These are phyloP conservation scores for Phyllosticta capitalensis DNA, from an alignment of 2,329 filamentous ascomycete genomes.

Conservation along the genomic window DNA sequence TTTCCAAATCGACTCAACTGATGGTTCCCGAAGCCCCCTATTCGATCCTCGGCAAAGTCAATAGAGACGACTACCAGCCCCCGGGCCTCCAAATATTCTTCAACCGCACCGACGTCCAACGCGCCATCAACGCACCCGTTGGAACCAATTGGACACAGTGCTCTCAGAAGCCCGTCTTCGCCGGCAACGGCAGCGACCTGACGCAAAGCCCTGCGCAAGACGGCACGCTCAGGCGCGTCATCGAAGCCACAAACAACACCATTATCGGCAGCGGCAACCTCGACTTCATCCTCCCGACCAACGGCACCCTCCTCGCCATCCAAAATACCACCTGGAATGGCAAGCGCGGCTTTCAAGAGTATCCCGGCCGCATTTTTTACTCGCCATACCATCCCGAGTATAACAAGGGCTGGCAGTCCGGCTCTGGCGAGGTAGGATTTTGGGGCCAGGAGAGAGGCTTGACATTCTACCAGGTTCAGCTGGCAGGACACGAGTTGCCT, in stretches of 20 bases:
- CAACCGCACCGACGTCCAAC: conserved; percentile 43
- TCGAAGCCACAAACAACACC: conserved; percentile 43
- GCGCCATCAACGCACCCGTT: conserved; percentile 39
- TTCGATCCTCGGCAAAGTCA: conserved; percentile 29
- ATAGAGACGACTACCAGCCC: conserved; percentile 29
- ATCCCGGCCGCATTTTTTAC: conserved; percentile 34
- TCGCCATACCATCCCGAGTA: conserved; percentile 36
- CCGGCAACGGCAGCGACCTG: conserved; percentile 24
- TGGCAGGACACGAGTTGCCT: conserved; percentile 36
- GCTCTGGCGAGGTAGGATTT: conserved; percentile 31
- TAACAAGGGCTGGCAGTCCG: conserved; percentile 30
- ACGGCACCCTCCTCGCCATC: conserved; percentile 43
- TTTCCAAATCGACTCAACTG: conserved; percentile 27
- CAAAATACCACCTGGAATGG: conserved; percentile 48
- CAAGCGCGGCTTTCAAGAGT: conserved; percentile 35
- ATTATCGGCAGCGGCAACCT: conserved; percentile 41
- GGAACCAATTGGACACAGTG: conserved; percentile 36
- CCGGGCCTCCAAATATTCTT: conserved; percentile 38
- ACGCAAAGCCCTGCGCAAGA: conserved; percentile 30
- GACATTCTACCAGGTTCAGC: conserved; percentile 35
- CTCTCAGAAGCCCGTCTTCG: conserved; percentile 31
- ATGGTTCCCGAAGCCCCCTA: conserved; percentile 20
- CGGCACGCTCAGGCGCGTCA: conserved; percentile 38
- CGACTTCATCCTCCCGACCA: conserved; percentile 41
- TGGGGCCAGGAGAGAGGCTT: conserved; percentile 37